These are phyloP conservation scores for Angomonas ambiguus DNA, from an alignment of 208 protist species.

Conservation along the genomic window DNA sequence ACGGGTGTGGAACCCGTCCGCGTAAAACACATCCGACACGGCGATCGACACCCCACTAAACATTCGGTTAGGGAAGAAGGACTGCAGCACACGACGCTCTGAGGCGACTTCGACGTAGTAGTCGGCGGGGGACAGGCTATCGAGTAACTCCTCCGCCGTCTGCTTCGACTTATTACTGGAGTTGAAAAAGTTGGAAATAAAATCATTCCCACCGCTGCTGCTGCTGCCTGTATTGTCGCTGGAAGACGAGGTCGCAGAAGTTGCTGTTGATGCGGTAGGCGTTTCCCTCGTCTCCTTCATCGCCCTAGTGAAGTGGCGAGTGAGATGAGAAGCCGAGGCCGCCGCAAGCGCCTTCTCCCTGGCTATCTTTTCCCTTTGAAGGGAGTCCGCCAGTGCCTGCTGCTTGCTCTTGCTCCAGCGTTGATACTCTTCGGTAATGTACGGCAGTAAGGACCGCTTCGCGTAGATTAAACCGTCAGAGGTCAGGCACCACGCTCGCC, in stretches of 20 bases:
- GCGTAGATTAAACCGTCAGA: neutral
- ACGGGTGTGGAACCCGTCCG: conserved; percentile 66
- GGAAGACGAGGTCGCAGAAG: neutral
- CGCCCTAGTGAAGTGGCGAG: too few species aligned
- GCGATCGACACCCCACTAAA: conserved; percentile 77
- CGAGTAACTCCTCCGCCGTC: neutral
- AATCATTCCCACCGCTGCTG: neutral
- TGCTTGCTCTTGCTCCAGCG: neutral
- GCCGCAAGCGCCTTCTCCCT: neutral
- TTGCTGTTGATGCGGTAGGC: neutral
- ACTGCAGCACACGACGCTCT: conserved; percentile 44
- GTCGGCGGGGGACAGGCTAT: neutral
- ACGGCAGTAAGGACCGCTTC: neutral
- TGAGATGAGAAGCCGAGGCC: neutral
- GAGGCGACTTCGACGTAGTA: conserved; percentile 38
- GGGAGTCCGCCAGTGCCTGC: neutral
- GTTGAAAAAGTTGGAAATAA: neutral
- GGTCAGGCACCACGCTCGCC: neutral
- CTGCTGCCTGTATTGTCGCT: neutral
- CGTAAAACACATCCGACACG: conserved; percentile 70
- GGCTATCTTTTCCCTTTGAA: neutral
- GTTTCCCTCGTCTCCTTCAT: too few species aligned
- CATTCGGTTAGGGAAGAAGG: conserved; percentile 44
- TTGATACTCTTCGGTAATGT: neutral
- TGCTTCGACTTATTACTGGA: neutral